phyloP scores from a whole-genome alignment of 257 asterid species.

The Gentiana straminea region DNA sequence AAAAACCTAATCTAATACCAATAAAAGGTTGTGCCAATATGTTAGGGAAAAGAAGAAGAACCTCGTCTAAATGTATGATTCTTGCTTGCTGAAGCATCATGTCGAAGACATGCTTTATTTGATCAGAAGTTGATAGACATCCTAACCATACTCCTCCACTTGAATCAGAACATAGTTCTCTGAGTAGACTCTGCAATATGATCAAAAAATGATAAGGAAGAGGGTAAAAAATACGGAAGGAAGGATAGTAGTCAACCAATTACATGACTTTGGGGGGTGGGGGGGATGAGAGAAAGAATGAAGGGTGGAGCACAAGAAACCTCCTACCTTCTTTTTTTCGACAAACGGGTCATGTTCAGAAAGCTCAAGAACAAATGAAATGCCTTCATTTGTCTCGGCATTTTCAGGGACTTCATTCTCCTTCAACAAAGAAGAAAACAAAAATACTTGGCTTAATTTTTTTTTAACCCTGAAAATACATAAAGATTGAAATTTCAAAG shows the following conservation, averaged over 20 bases:
- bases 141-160: conserved; percentile 22
- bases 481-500: not conserved
- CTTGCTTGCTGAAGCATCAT: conserved; percentile 50
- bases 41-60: conserved; percentile 7
- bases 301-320: not conserved
- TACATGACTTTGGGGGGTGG: not conserved
- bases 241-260: not conserved
- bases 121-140: conserved; percentile 32
- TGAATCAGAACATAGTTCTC: conserved; percentile 24
- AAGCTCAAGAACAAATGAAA: conserved; percentile 44
- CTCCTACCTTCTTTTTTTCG: conserved; percentile 53
- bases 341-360: conserved; percentile 47
- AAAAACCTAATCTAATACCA: not conserved
- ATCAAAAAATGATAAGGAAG: not conserved
- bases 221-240: conserved; percentile 2
- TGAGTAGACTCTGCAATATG: conserved; percentile 45
- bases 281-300: not conserved
- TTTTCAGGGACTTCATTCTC: conserved; percentile 10
- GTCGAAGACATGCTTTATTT: conserved; percentile 28
- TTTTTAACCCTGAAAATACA: not conserved
- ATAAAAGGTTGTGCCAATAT: not conserved
- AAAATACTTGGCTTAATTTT: not conserved
- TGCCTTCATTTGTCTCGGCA: conserved; percentile 25
- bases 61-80: conserved; percentile 61
- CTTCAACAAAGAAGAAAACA: conserved; percentile 23